Evolutionary conservation across 1,284 basidiomycete species (phyloP).

Genomic region (Trichosporon ovoides): DNA sequence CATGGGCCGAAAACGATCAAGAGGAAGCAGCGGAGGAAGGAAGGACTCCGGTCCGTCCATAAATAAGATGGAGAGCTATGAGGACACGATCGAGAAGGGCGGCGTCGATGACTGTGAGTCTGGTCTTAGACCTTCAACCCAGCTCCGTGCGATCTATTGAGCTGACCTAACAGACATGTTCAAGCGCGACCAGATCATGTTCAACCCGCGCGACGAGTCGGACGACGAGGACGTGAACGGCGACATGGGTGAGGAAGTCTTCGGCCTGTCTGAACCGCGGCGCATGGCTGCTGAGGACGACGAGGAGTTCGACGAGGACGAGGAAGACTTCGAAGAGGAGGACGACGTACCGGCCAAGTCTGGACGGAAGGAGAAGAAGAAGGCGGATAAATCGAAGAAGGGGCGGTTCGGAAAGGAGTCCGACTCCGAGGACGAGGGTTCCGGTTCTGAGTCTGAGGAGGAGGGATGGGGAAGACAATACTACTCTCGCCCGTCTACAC

Average conservation of each 20-base stretch:
- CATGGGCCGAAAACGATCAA: constrained; percentile 37
- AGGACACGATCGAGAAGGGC: constrained; percentile 48
- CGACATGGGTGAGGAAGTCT: constrained; percentile 61
- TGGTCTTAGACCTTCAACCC: constrained; percentile 27
- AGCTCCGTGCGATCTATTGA: neutral
- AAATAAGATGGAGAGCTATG: constrained; percentile 44
- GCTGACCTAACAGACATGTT: constrained; percentile 41
- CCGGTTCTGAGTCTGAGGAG: constrained; percentile 45
- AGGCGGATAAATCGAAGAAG: constrained; percentile 36
- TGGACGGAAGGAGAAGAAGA: constrained; percentile 39
- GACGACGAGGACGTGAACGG: constrained; percentile 45
- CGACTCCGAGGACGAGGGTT: constrained; percentile 55
- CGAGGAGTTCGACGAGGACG: constrained; percentile 37
- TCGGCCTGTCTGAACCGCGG: constrained; percentile 52
- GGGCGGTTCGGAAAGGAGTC: constrained; percentile 49
- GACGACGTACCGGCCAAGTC: constrained; percentile 26
- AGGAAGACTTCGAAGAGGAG: constrained; percentile 51
- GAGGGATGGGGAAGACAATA: constrained; percentile 79
- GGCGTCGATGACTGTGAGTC: constrained; percentile 49
- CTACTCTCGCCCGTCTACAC: constrained; percentile 57
- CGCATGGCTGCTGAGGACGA: constrained; percentile 42
- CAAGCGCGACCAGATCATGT: constrained; percentile 67
- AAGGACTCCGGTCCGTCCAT: constrained; percentile 30
- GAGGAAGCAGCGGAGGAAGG: constrained; percentile 37
- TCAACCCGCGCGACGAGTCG: constrained; percentile 60